Percentiles rank a stretch among this genome's conserved stretches.
phyloP scores from a whole-genome alignment of 163 green algal species.

The Volvox carteri region DNA sequence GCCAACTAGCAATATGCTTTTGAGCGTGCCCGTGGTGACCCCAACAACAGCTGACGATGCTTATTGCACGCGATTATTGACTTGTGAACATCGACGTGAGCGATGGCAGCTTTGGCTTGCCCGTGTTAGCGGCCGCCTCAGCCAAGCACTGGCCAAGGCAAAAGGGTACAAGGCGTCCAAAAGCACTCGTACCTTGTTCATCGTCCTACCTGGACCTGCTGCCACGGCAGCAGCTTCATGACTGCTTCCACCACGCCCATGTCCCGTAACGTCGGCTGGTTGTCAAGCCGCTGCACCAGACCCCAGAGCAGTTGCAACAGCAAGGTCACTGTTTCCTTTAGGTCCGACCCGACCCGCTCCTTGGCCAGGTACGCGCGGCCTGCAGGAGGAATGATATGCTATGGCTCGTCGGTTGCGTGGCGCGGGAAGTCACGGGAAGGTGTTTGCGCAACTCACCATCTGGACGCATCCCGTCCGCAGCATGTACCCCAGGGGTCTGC shows the following conservation, averaged over 20 bases:
- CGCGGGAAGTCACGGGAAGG: too few species aligned
- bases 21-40: too few species aligned
- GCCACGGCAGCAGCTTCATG: slow-evolving; percentile 21
- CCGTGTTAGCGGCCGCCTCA: too few species aligned
- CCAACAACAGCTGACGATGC: too few species aligned
- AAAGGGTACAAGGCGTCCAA: too few species aligned
- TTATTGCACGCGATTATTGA: too few species aligned
- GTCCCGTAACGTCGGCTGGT: background rate
- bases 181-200: too few species aligned
- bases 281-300: background rate
- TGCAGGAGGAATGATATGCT: background rate
- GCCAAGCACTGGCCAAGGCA: too few species aligned
- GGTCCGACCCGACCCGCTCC: slow-evolving; percentile 24
- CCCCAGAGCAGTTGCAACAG: slow-evolving; percentile 10
- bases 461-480: background rate
- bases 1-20: too few species aligned
- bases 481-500: background rate
- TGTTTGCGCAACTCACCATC: background rate
- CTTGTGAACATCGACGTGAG: too few species aligned
- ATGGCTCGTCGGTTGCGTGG: too few species aligned
- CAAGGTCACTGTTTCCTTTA: background rate
- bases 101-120: too few species aligned
- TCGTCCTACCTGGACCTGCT: slow-evolving; percentile 28
- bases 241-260: background rate
- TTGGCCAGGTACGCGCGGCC: slow-evolving; percentile 20